Evolutionary conservation across 352 stramenopile species (phyloP).

Genomic region (Halophytophthora batemanensis): DNA sequence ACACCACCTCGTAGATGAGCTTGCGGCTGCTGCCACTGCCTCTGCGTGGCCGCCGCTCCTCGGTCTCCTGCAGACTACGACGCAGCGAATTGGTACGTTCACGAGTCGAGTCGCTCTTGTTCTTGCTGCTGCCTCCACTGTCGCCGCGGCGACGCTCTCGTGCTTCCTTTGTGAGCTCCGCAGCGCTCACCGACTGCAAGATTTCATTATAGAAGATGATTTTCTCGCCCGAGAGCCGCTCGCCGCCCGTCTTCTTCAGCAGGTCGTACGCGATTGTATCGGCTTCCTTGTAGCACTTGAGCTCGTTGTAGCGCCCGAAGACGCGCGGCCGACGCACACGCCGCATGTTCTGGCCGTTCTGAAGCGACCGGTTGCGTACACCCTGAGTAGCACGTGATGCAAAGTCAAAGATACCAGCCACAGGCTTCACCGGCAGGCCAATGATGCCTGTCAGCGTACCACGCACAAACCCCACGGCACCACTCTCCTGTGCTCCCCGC

Average conservation of each 20-base stretch:
- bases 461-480: constrained; percentile 79
- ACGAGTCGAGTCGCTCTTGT: constrained; percentile 52
- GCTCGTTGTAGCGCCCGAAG: constrained; percentile 87
- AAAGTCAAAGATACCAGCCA: constrained; percentile 88
- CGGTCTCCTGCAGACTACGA: constrained; percentile 61
- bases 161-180: constrained; percentile 75
- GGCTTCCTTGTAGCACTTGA: constrained; percentile 88
- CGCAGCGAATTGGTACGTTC: constrained; percentile 71
- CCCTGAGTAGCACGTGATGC: constrained; percentile 85
- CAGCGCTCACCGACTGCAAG: constrained; percentile 66
- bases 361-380: constrained; percentile 77
- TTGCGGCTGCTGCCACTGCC: constrained; percentile 40
- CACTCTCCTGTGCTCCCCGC: constrained; percentile 74
- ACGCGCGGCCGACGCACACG: constrained; percentile 77
- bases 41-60: constrained; percentile 33
- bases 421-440: constrained; percentile 81
- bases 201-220: constrained; percentile 90
- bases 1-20: constrained; percentile 77
- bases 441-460: constrained; percentile 88
- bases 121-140: constrained; percentile 28
- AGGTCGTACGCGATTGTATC: constrained; percentile 85
- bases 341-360: constrained; percentile 76
- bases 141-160: constrained; percentile 44
- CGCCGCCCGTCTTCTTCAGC: constrained; percentile 67
- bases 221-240: constrained; percentile 72